Evolutionary conservation across 192 early-diverging fungal genomes (phyloP).

Genomic region (Podila epicladia): DNA sequence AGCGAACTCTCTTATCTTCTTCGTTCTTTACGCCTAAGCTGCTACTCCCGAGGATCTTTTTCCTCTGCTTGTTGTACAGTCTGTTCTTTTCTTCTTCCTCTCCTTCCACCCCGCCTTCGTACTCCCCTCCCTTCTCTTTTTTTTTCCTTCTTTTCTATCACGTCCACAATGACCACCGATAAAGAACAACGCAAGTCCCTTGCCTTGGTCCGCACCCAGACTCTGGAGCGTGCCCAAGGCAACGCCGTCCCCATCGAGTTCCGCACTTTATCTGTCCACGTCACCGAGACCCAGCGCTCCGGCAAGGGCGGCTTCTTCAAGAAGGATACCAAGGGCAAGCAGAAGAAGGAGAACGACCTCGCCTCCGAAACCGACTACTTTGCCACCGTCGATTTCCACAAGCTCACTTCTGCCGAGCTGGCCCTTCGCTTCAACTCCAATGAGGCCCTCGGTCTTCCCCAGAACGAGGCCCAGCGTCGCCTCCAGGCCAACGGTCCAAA

Average conservation of each 20-base stretch:
- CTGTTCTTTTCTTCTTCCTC: not conserved
- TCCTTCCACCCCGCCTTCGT: not conserved
- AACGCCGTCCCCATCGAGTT: slow-evolving; percentile 55
- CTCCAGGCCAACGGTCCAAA: slow-evolving; percentile 55
- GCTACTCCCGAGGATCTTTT: not conserved
- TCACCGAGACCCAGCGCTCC: slow-evolving; percentile 53
- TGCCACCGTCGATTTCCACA: slow-evolving; percentile 55
- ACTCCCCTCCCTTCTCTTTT: not conserved
- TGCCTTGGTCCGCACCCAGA: slow-evolving; percentile 37
- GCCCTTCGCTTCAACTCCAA: slow-evolving; percentile 50
- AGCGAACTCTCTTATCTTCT: not conserved
- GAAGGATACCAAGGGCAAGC: slow-evolving; percentile 13
- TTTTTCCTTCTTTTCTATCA: not conserved
- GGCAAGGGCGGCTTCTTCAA: slow-evolving; percentile 10
- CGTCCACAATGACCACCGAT: slow-evolving; percentile 21
- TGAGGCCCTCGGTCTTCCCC: slow-evolving; percentile 45
- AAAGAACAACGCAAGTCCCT: slow-evolving; percentile 45
- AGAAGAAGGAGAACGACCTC: slow-evolving; percentile 23
- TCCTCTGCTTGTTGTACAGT: not conserved
- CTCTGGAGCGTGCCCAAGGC: slow-evolving; percentile 45
- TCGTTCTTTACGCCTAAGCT: not conserved
- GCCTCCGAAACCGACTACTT: slow-evolving; percentile 47
- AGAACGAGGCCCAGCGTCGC: slow-evolving; percentile 38
- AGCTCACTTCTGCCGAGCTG: slow-evolving; percentile 52
- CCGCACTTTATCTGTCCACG: slow-evolving; percentile 56